Evolutionary conservation across 768 basidiomycete species (phyloP).

Genomic region (Xerocomellus chrysenteron): DNA sequence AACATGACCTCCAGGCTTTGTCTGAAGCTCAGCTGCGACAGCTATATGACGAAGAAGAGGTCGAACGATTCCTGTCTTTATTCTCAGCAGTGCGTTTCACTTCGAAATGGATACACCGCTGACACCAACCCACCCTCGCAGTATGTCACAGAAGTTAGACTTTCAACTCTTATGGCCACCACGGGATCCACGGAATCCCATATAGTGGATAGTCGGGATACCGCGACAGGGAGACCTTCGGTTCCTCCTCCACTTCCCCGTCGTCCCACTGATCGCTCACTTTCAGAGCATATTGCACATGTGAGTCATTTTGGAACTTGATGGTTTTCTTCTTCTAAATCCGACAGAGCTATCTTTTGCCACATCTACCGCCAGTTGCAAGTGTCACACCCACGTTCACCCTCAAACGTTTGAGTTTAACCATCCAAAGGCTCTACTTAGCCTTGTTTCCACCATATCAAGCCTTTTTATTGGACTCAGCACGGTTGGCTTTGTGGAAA

Average conservation of each 20-base stretch:
- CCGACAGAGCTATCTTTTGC: slow-evolving; percentile 41
- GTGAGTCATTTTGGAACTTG: slow-evolving; percentile 18
- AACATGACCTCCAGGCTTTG: slow-evolving; percentile 29
- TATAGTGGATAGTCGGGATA: not conserved
- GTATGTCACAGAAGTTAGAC: slow-evolving; percentile 61
- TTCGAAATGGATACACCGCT: not conserved
- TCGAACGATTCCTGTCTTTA: slow-evolving; percentile 56
- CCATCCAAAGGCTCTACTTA: slow-evolving; percentile 55
- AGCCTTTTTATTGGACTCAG: slow-evolving; percentile 40
- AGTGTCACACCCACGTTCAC: slow-evolving; percentile 49
- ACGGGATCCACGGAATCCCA: slow-evolving; percentile 17
- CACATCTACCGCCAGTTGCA: slow-evolving; percentile 44
- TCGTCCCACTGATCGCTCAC: slow-evolving; percentile 16
- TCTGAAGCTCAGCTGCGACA: slow-evolving; percentile 56
- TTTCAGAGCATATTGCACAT: slow-evolving; percentile 27
- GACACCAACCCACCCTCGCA: slow-evolving; percentile 21
- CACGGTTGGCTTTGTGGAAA: slow-evolving; percentile 55
- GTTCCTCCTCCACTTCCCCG: slow-evolving; percentile 3
- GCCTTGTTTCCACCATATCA: slow-evolving; percentile 49
- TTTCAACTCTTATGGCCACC: slow-evolving; percentile 31
- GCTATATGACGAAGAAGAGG: slow-evolving; percentile 63
- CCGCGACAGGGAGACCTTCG: not conserved
- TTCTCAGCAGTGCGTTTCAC: slow-evolving; percentile 55
- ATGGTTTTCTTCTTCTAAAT: slow-evolving; percentile 10
- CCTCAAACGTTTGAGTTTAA: slow-evolving; percentile 49